A percentile compares a stretch with the other conserved stretches of the same genome.
phyloP scores from a whole-genome alignment of 176 grass and related monocot genomes.

The Oryza glumipatula region DNA sequence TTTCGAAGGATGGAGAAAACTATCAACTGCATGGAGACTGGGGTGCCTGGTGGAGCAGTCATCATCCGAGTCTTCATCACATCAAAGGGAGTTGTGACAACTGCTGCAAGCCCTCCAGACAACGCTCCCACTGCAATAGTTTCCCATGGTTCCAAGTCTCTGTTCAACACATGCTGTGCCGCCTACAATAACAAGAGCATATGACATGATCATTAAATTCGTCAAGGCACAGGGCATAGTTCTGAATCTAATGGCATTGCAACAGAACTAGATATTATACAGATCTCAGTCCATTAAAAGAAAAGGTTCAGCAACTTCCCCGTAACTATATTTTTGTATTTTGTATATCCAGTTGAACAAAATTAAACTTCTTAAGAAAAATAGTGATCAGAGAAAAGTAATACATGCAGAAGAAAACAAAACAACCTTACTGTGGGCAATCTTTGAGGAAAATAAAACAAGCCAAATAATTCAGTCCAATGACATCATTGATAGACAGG shows the following conservation, averaged over 20 bases:
- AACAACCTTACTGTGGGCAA: background rate
- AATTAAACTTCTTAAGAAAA: background rate
- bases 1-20: slow-evolving; percentile 86
- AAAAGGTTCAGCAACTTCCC: background rate
- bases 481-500: background rate
- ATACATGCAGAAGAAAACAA: background rate
- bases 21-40: slow-evolving; percentile 86
- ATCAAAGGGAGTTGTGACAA: slow-evolving; percentile 92
- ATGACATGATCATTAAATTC: slow-evolving; percentile 13
- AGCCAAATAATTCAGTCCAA: background rate
- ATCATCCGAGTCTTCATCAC: slow-evolving; percentile 98
- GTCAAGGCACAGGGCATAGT: background rate
- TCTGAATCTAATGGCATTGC: background rate
- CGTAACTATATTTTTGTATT: background rate
- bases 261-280: background rate
- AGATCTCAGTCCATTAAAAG: slow-evolving; percentile 13
- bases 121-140: slow-evolving; percentile 75
- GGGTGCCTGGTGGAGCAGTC: slow-evolving; percentile 82
- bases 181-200: slow-evolving; percentile 44
- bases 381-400: background rate
- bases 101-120: slow-evolving; percentile 85
- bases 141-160: slow-evolving; percentile 92
- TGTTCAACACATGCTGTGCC: slow-evolving; percentile 67
- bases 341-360: background rate
- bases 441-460: background rate